These are phyloP conservation scores for Aureobasidium sp. DNA, from an alignment of 2,329 filamentous ascomycete genomes.

Conservation along the genomic window DNA sequence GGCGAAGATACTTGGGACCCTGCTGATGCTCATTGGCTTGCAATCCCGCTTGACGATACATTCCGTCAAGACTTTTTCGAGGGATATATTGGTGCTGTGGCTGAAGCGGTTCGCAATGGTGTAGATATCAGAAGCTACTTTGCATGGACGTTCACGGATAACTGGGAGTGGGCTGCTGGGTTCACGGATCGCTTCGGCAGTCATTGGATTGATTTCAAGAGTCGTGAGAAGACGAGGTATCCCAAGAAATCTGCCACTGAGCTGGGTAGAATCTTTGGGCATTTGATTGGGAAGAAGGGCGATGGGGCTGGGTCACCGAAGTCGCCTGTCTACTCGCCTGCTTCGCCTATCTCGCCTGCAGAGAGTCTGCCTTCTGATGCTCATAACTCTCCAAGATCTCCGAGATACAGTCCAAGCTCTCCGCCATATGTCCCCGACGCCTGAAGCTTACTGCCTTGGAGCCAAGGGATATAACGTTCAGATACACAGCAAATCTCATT, in stretches of 20 bases:
- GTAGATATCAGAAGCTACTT: conserved; percentile 73
- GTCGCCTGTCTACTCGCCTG: too few relatives aligned
- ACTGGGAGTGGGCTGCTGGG: conserved; percentile 38
- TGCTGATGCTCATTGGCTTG: conserved; percentile 44
- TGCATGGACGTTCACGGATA: conserved; percentile 79
- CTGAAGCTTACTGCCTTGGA: too few relatives aligned
- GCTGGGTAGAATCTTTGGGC: conserved; percentile 1
- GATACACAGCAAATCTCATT: too few relatives aligned
- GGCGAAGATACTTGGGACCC: conserved; percentile 55
- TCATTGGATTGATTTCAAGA: conserved; percentile 36
- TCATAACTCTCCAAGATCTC: too few relatives aligned
- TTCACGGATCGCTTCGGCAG: conserved; percentile 34
- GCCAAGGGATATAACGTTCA: too few relatives aligned
- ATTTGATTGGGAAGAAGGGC: neutral
- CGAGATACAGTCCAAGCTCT: too few relatives aligned
- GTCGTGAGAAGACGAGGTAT: conserved; percentile 29
- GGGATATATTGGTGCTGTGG: conserved; percentile 68
- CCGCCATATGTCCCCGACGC: too few relatives aligned
- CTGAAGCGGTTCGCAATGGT: conserved; percentile 62
- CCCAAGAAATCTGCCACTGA: conserved; percentile 24
- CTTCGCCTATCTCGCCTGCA: too few relatives aligned
- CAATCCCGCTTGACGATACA: conserved; percentile 50
- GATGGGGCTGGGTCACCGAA: neutral
- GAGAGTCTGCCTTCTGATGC: too few relatives aligned
- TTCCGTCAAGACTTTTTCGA: conserved; percentile 74